These are phyloP conservation scores for Canna indica DNA, from an alignment of 176 grass and related monocot genomes.

Conservation along the genomic window DNA sequence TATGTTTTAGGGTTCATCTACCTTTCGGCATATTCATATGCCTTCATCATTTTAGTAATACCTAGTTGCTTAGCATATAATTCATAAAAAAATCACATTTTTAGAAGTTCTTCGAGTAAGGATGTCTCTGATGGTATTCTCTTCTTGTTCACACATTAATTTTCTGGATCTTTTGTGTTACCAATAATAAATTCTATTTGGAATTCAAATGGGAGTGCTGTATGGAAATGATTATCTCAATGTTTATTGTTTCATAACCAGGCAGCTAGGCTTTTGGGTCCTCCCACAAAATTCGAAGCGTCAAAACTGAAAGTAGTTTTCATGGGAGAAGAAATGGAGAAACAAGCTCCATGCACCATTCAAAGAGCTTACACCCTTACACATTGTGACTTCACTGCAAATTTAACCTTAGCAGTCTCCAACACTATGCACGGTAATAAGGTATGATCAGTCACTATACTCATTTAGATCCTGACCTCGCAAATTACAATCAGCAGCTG, in stretches of 20 bases:
- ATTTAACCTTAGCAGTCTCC: constrained; percentile 64
- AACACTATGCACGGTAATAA: constrained; percentile 38
- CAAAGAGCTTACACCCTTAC: constrained; percentile 73
- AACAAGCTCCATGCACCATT: constrained; percentile 28
- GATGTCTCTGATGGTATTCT: too few relatives aligned
- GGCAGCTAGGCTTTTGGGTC: constrained; percentile 66
- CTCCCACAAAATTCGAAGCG: constrained; percentile 72
- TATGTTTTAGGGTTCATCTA: too few relatives aligned
- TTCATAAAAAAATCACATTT: too few relatives aligned
- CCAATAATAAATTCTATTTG: too few relatives aligned
- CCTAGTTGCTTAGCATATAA: too few relatives aligned
- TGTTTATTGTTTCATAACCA: constrained; percentile 12
- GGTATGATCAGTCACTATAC: constrained; percentile 14
- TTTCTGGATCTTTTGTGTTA: neutral
- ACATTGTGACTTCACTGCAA: constrained; percentile 87
- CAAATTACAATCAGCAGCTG: neutral
- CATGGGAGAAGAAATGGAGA: constrained; percentile 30
- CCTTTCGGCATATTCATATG: too few relatives aligned
- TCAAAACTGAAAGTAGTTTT: constrained; percentile 79
- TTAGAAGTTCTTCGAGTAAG: too few relatives aligned
- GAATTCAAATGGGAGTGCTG: neutral
- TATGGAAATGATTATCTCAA: neutral
- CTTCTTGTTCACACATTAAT: neutral
- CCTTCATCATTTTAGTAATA: too few relatives aligned
- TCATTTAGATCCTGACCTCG: neutral